Base-by-base conservation (phyloP, 2,329 filamentous ascomycete genomes). In the Metarhizium album region DNA sequence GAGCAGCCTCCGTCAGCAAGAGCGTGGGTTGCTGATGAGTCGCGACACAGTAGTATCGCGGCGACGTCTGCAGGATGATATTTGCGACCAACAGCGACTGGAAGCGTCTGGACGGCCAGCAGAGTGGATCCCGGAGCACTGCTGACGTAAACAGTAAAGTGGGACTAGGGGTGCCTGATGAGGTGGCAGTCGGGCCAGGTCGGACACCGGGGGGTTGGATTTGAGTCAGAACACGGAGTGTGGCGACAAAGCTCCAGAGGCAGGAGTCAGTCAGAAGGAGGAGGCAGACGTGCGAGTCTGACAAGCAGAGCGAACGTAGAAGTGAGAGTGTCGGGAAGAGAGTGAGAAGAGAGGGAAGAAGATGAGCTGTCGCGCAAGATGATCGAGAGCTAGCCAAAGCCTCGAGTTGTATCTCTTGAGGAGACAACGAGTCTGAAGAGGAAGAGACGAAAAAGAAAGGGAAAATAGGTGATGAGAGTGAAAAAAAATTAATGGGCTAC, bases 331-430 rank as follows among this genome's bases (percentile, higher is more conserved):
- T 38, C 43, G 40, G 52, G 50, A 46, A 35, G 52, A 49, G 42
- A 50, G 33, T 16, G 14, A 16, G 33, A 51, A 50, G 29, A 50
- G 37, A 52, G 50, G 42, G 23, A 50, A 51, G 50, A 52, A 53
- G 50, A 18, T 24, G 45, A 24, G 52, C 46, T 33, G 47, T 31
- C 50, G 45, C 46, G 52, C 49, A 52, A 50, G 46, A 53, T 53
- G 57, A 62, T 63, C 72, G 72, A 77, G 68, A 66, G 68, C 74
- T 76, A 77, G 63, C 65, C 54, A 76, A 71, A 71, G 69, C 65
- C 68, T 71, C 69, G 67, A 68, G 53, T 53, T 53, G 59, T 53
- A 57, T 53, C 57, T 60, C 59, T 54, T 48, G 20, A 47, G 46
- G 48, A 55, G 56, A 52, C 53, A 56, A 55, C 52, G 57, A 58